Base-by-base conservation (phyloP, 1,284 basidiomycete genomes). In the Boletellus deceptivus region DNA sequence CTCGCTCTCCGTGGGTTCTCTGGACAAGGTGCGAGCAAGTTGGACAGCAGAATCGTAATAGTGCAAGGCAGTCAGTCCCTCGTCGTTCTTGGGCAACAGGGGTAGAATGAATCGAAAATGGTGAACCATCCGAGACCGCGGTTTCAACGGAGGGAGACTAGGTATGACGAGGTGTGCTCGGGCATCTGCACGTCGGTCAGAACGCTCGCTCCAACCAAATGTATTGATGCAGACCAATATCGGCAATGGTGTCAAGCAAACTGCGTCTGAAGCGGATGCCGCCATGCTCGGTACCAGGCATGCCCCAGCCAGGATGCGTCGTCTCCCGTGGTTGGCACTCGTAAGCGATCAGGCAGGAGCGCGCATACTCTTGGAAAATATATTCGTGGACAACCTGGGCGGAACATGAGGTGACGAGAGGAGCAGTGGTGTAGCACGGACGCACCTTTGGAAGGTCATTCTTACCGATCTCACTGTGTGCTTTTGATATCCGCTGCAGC, bases 301-400 rank as follows among this genome's bases (percentile, higher is more conserved):
- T 71, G 16, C 91, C 91, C 90, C 91, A 93, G 13, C 91, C 91
- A 53, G 86, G 81, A 58, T 90, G 91, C 53, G 74, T 72, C 1
- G 78, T 80, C 41, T 82, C 80, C 58, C 82, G 85, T 11, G 91
- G 90, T 55, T 86, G 78, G 13, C 86, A 85, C 61, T 90, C 83
- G 66, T 89, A 83, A 14, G 86, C 78, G 54, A 93, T 80, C 39
- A 92, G 74, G 58, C 89, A 89, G 22, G 86, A 77, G 17, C 91
- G 82, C 6, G 83, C 79, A 65, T 89, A 91, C 62, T 94, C 91
- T 57, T 87, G 84, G 54, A 79, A 75, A 53, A 93, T 82, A 62
- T 88, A 89, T 49, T 80, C 75, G 56, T 86, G 80, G 8, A 93
- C 88, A 24, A 76, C 70, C 89, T 93, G 58, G 49, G 34, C 34